phyloP scores from a whole-genome alignment of 2,329 filamentous ascomycete genomes.

The Paraconiothyrium sp. region DNA sequence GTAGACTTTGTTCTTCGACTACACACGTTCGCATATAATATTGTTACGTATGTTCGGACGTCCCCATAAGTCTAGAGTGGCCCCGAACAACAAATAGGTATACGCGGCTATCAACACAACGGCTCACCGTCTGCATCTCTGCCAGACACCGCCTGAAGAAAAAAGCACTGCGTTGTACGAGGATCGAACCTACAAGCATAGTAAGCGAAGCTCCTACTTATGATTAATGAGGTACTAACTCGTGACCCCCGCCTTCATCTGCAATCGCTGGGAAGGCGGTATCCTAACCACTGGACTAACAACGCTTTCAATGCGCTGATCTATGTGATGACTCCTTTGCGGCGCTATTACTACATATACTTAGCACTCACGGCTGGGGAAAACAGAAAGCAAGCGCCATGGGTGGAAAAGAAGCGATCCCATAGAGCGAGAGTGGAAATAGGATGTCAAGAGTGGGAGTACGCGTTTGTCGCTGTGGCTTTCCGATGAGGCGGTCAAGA shows the following conservation, averaged over 20 bases:
- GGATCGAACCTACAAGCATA: conserved; percentile 34
- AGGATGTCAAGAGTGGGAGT: conserved; percentile 12
- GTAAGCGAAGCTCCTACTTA: no score
- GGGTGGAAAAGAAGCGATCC: no score
- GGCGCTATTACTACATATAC: not conserved
- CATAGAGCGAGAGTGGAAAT: not conserved
- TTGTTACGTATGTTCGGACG: no score
- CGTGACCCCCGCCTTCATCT: conserved; percentile 20
- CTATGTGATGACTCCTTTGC: not conserved
- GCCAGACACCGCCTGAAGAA: conserved; percentile 8
- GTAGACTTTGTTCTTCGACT: not conserved
- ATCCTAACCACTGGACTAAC: conserved; percentile 52
- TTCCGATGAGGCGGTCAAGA: conserved; percentile 21
- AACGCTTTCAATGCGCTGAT: conserved; percentile 26
- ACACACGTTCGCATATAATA: no score
- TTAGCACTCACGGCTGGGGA: no score
- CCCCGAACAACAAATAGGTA: no score
- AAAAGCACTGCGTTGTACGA: conserved; percentile 29
- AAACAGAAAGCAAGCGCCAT: no score
- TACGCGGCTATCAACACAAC: not conserved
- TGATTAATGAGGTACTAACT: no score
- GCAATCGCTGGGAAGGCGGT: conserved; percentile 47
- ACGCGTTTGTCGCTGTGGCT: conserved; percentile 26
- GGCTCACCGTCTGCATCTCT: not conserved
- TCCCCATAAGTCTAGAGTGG: no score